These are phyloP conservation scores for Acer negundo DNA, from an alignment of 345 rosid genomes.

Conservation along the genomic window DNA sequence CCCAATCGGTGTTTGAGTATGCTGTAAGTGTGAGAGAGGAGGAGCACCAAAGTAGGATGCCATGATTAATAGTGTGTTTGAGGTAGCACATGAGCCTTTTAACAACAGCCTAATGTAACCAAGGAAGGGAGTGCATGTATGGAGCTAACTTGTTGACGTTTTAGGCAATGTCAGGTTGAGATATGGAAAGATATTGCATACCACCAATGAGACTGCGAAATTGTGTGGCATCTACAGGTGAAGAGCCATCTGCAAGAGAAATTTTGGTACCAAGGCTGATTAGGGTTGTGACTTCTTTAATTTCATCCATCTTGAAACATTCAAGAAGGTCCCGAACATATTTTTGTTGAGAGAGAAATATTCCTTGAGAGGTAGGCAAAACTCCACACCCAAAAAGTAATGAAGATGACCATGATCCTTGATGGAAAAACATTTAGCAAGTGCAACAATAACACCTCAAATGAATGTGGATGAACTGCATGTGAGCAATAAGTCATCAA, in stretches of 20 bases:
- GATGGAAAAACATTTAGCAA: neutral
- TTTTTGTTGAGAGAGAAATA: neutral
- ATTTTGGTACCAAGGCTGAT: neutral
- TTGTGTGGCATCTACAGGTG: neutral
- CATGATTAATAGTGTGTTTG: neutral
- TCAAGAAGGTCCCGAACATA: neutral
- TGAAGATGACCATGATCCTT: neutral
- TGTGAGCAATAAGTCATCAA: neutral
- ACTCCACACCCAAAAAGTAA: slow-evolving; percentile 7
- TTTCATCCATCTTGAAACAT: neutral
- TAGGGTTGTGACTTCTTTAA: neutral
- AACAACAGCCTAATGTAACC: neutral
- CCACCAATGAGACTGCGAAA: neutral
- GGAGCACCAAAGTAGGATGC: too few species aligned
- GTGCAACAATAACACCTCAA: neutral
- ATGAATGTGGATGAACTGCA: neutral
- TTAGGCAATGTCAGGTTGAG: too few species aligned
- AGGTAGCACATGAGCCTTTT: neutral
- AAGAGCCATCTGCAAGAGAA: neutral
- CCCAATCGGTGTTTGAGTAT: neutral
- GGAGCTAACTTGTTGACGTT: neutral
- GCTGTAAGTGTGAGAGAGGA: neutral
- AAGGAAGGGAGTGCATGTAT: neutral
- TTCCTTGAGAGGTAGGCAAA: neutral
- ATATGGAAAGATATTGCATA: too few species aligned